Base-by-base conservation (phyloP, 1,139 yeast species). In the Sugiyamaella sp. region DNA sequence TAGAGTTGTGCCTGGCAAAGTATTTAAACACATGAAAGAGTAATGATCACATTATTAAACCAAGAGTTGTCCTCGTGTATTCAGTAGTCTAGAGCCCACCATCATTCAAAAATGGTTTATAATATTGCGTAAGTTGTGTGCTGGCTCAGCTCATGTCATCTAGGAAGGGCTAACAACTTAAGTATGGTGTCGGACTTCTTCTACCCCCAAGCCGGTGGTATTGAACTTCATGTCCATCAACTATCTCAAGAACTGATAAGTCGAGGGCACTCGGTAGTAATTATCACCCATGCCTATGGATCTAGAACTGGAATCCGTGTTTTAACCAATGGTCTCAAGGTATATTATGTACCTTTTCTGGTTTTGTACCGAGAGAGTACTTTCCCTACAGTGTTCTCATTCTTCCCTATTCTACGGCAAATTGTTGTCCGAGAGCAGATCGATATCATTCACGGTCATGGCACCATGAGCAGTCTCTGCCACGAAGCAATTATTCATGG, bases 161-260 rank as follows among this genome's bases (percentile, higher is more conserved):
- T n/a, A n/a, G n/a, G n/a, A n/a, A n/a, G n/a, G n/a, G n/a, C 29
- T 40, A 40, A 40, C 29, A 40, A 5, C 10, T 4, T 39, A 16
- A 46, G 54, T 10, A 91, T 93, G 97, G 89, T 91, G 2, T 86
- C 96, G 41, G 99, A 95, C 72, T 95, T 90, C 76, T 95, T 93
- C 81, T 95, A 87, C 71, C 99, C 99, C 17, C 99, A 95, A 68
- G 86, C 97, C 0, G 99, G 99, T 1, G 99, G 99, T 6, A 95
- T 95, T 2, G 99, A 95, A 69, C 83, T 93, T 58, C 99, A 95
- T 67, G 89, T 93, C 21, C 90, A 89, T 70, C 98, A 93, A 68
- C 66, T 86, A 20, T 80, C 82, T 0, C 95, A 89, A 70, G 84
- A 86, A 65, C 80, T 93, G 56, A 86, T 90, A 17, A 83, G 82